phyloP scores from a whole-genome alignment of 352 stramenopile genomes.

The Pythium insidiosum region DNA sequence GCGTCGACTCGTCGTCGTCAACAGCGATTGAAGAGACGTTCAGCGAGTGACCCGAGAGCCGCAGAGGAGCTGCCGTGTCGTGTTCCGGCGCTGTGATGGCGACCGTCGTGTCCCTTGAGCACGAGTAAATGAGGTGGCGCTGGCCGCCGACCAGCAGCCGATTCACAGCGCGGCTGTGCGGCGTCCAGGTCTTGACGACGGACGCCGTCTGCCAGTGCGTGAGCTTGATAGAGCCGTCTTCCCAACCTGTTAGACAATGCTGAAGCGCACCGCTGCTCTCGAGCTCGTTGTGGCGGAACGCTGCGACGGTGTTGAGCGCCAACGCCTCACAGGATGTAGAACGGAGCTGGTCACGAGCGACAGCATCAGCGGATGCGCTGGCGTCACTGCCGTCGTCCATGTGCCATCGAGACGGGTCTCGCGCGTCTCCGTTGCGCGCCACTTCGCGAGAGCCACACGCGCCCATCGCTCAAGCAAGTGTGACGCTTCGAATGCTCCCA shows the following conservation, averaged over 20 bases:
- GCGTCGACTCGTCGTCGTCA: constrained; percentile 31
- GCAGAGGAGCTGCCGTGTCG: constrained; percentile 11
- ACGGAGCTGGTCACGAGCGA: too few relatives aligned
- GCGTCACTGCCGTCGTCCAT: constrained; percentile 20
- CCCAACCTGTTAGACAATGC: constrained; percentile 53
- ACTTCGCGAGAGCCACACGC: constrained; percentile 29
- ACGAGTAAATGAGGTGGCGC: constrained; percentile 54
- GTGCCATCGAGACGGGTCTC: constrained; percentile 38
- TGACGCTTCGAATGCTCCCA: neutral
- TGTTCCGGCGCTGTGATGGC: constrained; percentile 26
- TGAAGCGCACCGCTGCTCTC: neutral
- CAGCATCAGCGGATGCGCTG: constrained; percentile 2
- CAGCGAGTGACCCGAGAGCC: constrained; percentile 44
- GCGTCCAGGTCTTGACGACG: constrained; percentile 29
- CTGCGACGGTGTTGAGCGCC: constrained; percentile 43
- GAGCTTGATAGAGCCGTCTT: constrained; percentile 55
- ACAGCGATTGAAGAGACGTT: constrained; percentile 65
- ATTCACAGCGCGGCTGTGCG: constrained; percentile 57
- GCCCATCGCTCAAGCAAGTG: constrained; percentile 25
- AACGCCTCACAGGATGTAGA: too few relatives aligned
- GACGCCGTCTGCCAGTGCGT: constrained; percentile 24
- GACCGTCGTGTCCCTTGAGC: constrained; percentile 69
- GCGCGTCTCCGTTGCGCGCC: constrained; percentile 2
- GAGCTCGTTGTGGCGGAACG: constrained; percentile 10
- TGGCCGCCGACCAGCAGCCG: constrained; percentile 32